Evolutionary conservation across 148 eudicot species (phyloP), one percentile per base, ranked within the genome.

Genomic region (Persicaria maculosa): DNA sequence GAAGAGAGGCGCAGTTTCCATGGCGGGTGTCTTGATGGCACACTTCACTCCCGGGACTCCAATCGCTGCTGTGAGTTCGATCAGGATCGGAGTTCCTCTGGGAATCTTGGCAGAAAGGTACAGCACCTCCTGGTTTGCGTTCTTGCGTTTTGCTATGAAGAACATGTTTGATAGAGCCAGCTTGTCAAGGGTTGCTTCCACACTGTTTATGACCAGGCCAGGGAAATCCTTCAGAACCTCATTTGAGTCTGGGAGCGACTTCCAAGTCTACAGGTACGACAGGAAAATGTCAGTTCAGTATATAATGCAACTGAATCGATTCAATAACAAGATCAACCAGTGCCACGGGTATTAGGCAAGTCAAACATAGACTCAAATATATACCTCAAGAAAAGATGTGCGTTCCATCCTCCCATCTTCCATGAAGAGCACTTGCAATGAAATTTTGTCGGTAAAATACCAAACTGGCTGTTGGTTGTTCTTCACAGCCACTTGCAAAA

Each of bases 321-420:
- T 14, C 4, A 59, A 59, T 59, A 9, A 20, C 65, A 59, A 54
- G 6, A 54, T 31, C 40, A 48, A 6, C n/a, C 7, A 6, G 2
- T 5, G 59, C n/a, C n/a, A 4, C 19, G 0, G 20, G 59, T 54
- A 54, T 54, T 12, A 54, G 16, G 59, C 59, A 54, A 54, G 59
- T 54, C 7, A n/a, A n/a, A 15, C 6, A 31, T 0, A 11, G 44
- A 31, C 11, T 20, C 14, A 20, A 70, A 53, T 43, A 9, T 50
- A 83, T 83, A 94, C 98, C 98, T 94, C 98, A 77, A 94, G 92
- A 81, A 94, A 94, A 10, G 90, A 67, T 8, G 90, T 68, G 62
- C 98, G 93, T 72, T 94, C 98, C 97, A 94, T 94, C 80, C 88
- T 88, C 62, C 98, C 98, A 82, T 94, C 98, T 82, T 94, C 98